Conservation (phyloP, 2,329 filamentous ascomycete species). For the Microcyclospora tardicrescens region DNA sequence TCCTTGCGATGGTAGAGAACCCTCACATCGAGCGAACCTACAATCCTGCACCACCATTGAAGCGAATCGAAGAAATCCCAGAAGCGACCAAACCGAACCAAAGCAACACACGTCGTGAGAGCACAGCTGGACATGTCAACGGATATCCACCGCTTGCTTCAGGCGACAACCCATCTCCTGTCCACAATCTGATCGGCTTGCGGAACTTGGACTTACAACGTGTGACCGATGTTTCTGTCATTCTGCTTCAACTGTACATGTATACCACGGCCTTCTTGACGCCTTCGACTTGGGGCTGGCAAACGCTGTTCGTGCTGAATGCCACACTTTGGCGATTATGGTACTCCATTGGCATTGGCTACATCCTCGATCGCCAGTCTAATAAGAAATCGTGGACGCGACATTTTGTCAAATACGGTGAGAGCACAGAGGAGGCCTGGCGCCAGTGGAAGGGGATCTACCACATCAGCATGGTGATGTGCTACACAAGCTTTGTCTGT, state of each 20-base stretch:
- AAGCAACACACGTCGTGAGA: conserved; percentile 26
- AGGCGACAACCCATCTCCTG: conserved; percentile 45
- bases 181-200: conserved; percentile 73
- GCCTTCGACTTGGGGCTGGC: conserved; percentile 61
- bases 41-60: conserved; percentile 63
- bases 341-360: conserved; percentile 80
- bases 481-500: conserved; percentile 75
- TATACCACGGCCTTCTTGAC: conserved; percentile 60
- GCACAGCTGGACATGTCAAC: conserved; percentile 26
- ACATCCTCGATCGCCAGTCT: conserved; percentile 75
- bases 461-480: conserved; percentile 82
- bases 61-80: conserved; percentile 21
- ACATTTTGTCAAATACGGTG: conserved; percentile 94
- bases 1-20: conserved; percentile 83
- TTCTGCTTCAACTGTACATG: conserved; percentile 66
- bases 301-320: conserved; percentile 67
- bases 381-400: conserved; percentile 88
- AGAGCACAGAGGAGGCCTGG: conserved; percentile 84
- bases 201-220: conserved; percentile 80
- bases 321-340: conserved; percentile 76
- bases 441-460: conserved; percentile 95
- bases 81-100: conserved; percentile 27
- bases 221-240: conserved; percentile 67
- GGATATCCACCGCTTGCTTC: conserved; percentile 28
- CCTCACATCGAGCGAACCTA: conserved; percentile 98